Evolutionary conservation across 1,139 yeast species (phyloP).

Genomic region (Yamadazyma taylorii): DNA sequence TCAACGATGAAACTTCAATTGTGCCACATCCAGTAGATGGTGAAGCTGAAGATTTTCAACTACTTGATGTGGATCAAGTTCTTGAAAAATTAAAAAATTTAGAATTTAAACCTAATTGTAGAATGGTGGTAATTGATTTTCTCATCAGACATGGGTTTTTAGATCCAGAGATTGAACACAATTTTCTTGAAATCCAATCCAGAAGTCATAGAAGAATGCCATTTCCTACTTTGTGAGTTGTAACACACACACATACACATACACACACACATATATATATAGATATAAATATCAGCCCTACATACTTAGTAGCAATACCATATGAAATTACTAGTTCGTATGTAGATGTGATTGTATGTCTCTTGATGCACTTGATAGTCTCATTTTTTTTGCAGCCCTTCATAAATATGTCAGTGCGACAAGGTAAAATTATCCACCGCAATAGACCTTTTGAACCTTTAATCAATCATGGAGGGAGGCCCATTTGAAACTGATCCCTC

Average conservation of each 20-base stretch:
- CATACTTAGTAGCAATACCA: too few relatives aligned
- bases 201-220: constrained; percentile 71
- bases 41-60: constrained; percentile 73
- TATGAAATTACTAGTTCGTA: too few relatives aligned
- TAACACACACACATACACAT: not conserved
- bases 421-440: too few relatives aligned
- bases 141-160: constrained; percentile 77
- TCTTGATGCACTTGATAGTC: too few relatives aligned
- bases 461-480: too few relatives aligned
- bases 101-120: constrained; percentile 89
- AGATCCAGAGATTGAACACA: constrained; percentile 60
- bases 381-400: too few relatives aligned
- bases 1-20: constrained; percentile 46
- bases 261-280: not conserved
- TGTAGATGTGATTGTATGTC: too few relatives aligned
- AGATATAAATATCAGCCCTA: too few relatives aligned
- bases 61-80: constrained; percentile 63
- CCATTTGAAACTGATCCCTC: too few relatives aligned
- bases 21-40: constrained; percentile 79
- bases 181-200: constrained; percentile 55
- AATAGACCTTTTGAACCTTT: too few relatives aligned
- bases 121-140: constrained; percentile 75
- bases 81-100: constrained; percentile 44
- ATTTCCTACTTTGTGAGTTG: constrained; percentile 50
- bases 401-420: too few relatives aligned